phyloP scores from a whole-genome alignment of 331 rosid species.

The Dryas integrifolia region DNA sequence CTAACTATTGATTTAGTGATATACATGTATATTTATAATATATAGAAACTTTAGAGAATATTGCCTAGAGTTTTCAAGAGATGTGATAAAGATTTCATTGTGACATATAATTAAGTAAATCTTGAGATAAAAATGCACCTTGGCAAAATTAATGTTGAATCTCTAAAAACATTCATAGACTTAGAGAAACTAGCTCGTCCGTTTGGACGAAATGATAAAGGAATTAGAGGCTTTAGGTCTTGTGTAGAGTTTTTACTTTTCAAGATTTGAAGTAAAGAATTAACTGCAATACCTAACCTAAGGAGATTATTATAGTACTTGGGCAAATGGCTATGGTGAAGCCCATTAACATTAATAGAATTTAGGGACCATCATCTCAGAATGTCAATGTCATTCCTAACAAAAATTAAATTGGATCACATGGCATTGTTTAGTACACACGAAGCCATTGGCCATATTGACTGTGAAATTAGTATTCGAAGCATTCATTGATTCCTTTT shows the following conservation, averaged over 20 bases:
- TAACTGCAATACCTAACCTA: not conserved
- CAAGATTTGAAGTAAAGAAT: not conserved
- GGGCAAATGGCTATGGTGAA: not conserved
- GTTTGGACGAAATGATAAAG: too few relatives aligned
- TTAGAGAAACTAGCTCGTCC: too few relatives aligned
- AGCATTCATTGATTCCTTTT: not conserved
- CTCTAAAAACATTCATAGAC: too few relatives aligned
- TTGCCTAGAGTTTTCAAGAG: too few relatives aligned
- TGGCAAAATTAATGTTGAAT: too few relatives aligned
- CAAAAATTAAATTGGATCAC: slow-evolving; percentile 36
- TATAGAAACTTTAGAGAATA: too few relatives aligned
- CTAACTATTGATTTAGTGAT: too few relatives aligned
- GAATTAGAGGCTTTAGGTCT: too few relatives aligned
- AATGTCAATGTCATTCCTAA: slow-evolving; percentile 34
- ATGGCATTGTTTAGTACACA: slow-evolving; percentile 28
- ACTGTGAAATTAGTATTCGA: not conserved
- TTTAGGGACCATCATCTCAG: slow-evolving; percentile 1
- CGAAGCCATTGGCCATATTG: not conserved
- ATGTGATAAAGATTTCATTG: too few relatives aligned
- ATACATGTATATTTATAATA: too few relatives aligned
- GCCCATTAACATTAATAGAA: not conserved
- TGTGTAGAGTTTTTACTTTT: not conserved
- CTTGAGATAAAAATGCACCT: too few relatives aligned
- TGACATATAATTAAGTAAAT: too few relatives aligned
- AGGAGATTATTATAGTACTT: not conserved